A percentile compares a stretch with the other conserved stretches of the same genome.
Conservation (phyloP, 768 basidiomycete species). For the Boletellus ananas region DNA sequence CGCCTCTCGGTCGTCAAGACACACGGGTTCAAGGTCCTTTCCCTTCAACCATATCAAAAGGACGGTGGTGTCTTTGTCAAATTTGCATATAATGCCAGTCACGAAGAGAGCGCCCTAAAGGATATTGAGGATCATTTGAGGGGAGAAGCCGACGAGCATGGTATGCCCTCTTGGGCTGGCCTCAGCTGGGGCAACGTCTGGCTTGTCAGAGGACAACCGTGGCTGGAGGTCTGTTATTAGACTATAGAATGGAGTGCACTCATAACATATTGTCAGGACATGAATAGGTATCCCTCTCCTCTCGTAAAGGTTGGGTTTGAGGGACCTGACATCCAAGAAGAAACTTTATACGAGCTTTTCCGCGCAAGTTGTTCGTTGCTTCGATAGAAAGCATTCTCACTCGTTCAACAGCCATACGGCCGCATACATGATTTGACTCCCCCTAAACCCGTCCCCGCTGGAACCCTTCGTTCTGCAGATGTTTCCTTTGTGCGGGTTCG, state of each 20-base stretch:
- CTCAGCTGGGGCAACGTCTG: conserved; percentile 51
- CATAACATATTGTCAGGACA: conserved; percentile 52
- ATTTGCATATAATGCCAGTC: conserved; percentile 52
- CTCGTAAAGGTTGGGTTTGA: conserved; percentile 80
- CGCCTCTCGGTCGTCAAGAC: conserved; percentile 51
- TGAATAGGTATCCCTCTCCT: conserved; percentile 74
- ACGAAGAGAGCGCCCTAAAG: conserved; percentile 38
- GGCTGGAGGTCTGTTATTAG: conserved; percentile 60
- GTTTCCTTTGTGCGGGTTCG: conserved; percentile 60
- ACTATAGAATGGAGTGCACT: background rate
- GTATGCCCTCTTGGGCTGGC: conserved; percentile 62
- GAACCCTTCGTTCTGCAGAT: conserved; percentile 60
- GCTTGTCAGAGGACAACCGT: conserved; percentile 75
- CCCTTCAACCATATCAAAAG: conserved; percentile 63
- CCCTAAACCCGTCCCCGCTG: conserved; percentile 60
- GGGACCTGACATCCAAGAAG: conserved; percentile 82
- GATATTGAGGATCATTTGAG: conserved; percentile 49
- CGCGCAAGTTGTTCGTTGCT: conserved; percentile 48
- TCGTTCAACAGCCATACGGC: conserved; percentile 65
- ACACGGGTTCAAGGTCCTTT: conserved; percentile 58
- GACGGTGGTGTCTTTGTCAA: conserved; percentile 85
- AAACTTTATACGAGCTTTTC: conserved; percentile 71
- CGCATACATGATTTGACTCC: conserved; percentile 63
- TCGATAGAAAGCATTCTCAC: background rate
- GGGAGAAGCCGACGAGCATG: conserved; percentile 42